phyloP scores from a whole-genome alignment of 1,284 basidiomycete genomes.

The Laetiporus sulphureus region DNA sequence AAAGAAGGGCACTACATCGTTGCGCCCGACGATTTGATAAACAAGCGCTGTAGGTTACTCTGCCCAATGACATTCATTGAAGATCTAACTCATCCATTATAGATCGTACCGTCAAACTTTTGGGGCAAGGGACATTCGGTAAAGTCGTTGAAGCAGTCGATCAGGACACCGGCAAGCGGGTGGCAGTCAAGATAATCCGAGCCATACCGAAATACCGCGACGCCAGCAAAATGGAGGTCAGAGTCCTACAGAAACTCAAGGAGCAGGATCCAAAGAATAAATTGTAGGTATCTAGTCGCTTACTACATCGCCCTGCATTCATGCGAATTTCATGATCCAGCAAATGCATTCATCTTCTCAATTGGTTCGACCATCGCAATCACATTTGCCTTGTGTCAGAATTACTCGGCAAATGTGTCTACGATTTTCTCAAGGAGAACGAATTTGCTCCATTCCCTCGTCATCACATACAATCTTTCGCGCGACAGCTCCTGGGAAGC shows the following conservation, averaged over 20 bases:
- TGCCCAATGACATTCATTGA: conserved; percentile 7
- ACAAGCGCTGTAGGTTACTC: conserved; percentile 63
- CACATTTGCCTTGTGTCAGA: conserved; percentile 98
- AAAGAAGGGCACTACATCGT: conserved; percentile 95
- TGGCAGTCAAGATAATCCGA: conserved; percentile 98
- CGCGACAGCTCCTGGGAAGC: conserved; percentile 85
- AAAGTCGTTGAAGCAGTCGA: conserved; percentile 97
- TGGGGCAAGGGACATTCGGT: conserved; percentile 98
- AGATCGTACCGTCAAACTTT: conserved; percentile 87
- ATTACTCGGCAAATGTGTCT: conserved; percentile 95
- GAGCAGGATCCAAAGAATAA: conserved; percentile 86
- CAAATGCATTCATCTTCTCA: conserved; percentile 95
- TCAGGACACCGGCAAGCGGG: conserved; percentile 67
- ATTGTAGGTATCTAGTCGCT: conserved; percentile 56
- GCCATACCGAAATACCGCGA: conserved; percentile 97
- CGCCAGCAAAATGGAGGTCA: conserved; percentile 97
- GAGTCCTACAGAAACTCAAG: conserved; percentile 89
- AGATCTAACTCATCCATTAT: conserved; percentile 16
- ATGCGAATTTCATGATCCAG: conserved; percentile 37
- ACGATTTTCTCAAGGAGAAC: conserved; percentile 99
- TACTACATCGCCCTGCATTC: no score
- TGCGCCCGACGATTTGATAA: conserved; percentile 82
- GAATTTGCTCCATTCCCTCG: conserved; percentile 95
- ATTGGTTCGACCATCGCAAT: conserved; percentile 96
- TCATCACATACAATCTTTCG: conserved; percentile 94